Conservation (phyloP, 805 yeast species). For the Candida incommunis region DNA sequence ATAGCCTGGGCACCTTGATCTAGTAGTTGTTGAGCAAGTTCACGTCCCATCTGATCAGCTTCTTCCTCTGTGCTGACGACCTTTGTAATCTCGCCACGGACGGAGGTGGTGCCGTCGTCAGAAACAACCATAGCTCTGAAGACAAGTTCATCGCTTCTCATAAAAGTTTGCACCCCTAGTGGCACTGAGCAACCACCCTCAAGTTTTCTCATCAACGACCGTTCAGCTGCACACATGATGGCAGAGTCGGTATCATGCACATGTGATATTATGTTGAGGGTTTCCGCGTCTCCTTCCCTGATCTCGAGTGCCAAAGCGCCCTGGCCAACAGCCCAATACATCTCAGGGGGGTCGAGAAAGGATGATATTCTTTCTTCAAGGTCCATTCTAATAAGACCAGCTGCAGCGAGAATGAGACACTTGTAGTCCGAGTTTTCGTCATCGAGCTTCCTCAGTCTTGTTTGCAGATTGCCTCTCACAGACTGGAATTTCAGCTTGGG, state of each 20-base stretch:
- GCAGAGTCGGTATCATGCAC: constrained; percentile 57
- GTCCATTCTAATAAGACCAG: constrained; percentile 70
- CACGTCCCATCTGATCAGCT: constrained; percentile 55
- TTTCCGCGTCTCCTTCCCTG: constrained; percentile 47
- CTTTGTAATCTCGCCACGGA: constrained; percentile 37
- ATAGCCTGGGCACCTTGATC: constrained; percentile 72
- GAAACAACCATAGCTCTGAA: constrained; percentile 66
- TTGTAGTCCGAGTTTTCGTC: constrained; percentile 45
- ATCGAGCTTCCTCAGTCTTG: constrained; percentile 73
- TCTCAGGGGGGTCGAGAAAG: constrained; percentile 54
- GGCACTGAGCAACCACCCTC: constrained; percentile 99
- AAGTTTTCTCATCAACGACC: constrained; percentile 70
- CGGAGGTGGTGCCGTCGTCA: constrained; percentile 64
- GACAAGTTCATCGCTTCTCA: constrained; percentile 19
- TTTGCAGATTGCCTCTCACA: constrained; percentile 73
- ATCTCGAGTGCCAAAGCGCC: constrained; percentile 94
- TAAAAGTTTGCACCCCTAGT: constrained; percentile 61
- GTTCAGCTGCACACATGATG: constrained; percentile 72
- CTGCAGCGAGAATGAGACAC: constrained; percentile 82
- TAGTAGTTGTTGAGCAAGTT: constrained; percentile 52
- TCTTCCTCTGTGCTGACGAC: constrained; percentile 36
- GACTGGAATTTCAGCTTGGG: constrained; percentile 71
- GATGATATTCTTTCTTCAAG: constrained; percentile 64
- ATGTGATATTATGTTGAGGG: constrained; percentile 43
- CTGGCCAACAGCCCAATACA: constrained; percentile 98